Evolutionary conservation across 805 yeast genomes (phyloP).

Genomic region (Metschnikowia arizonensis): DNA sequence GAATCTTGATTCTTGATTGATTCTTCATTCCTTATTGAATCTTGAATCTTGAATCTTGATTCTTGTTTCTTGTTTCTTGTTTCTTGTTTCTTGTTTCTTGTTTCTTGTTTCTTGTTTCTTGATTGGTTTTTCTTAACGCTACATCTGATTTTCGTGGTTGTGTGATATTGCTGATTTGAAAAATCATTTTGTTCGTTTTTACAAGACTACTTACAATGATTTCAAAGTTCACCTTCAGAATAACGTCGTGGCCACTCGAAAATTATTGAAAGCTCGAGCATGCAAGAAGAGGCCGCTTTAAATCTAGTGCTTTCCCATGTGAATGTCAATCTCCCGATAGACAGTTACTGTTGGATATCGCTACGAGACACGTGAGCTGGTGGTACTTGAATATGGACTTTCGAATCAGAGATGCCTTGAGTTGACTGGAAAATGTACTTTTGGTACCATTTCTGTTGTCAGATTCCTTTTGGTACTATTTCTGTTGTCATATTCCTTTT

Average conservation of each 20-base stretch:
- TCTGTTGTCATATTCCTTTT: too few species aligned
- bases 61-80: too few species aligned
- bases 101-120: too few species aligned
- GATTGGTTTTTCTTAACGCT: too few species aligned
- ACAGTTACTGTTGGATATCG: conserved; percentile 59
- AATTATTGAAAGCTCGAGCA: conserved; percentile 31
- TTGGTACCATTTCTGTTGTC: conserved; percentile 46
- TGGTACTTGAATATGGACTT: conserved; percentile 74
- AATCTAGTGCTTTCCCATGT: conserved; percentile 60
- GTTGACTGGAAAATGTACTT: conserved; percentile 49
- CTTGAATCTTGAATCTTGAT: too few species aligned
- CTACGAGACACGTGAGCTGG: conserved; percentile 51
- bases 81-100: too few species aligned
- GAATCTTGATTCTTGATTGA: too few species aligned
- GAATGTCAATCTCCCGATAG: conserved; percentile 69
- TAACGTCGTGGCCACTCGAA: conserved; percentile 35
- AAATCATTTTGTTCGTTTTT: conserved; percentile 57
- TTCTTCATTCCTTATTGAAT: too few species aligned
- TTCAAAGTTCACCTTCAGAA: conserved; percentile 30
- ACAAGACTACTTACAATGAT: conserved; percentile 30
- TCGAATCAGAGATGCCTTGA: conserved; percentile 69
- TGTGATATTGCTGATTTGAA: conserved; percentile 55
- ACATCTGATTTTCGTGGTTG: too few species aligned
- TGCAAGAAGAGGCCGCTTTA: conserved; percentile 57
- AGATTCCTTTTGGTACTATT: too few species aligned